Evolutionary conservation across 106 monocot species (phyloP), one percentile per base, ranked within the genome.

Genomic region (Ottelia alismoides): DNA sequence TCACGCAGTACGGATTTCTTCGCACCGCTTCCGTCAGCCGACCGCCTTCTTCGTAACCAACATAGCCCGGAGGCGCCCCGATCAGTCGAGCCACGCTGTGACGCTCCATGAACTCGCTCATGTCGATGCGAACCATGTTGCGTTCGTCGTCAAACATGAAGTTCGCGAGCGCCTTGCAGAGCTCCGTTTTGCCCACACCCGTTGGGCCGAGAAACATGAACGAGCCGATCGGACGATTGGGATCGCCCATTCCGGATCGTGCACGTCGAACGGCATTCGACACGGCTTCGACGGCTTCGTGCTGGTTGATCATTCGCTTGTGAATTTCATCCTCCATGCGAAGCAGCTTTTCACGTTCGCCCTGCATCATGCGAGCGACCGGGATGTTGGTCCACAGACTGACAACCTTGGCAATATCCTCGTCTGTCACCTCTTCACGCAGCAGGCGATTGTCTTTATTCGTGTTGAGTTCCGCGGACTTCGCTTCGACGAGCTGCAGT

Each of bases 71-170:
- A 10, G 90, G 90, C 3, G 90, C 90, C 30, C 90, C 84, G 19
- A 91, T 91, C 1, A 91, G 70, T 1, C 84, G 53, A 0, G 90
- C 52, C 22, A 91, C 84, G 0, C 80, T 84, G 49, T 91, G 84
- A 53, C 84, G 90, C 72, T 85, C 84, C 90, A 91, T 91, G 58
- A 84, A 91, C 48, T 91, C 90, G 0, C 80, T 81, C 90, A 91
- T 91, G 49, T 91, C 90, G 1, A 91, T 85, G n/a, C 79, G 70
- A 27, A 91, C 51, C 0, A 90, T 55, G 1, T 84, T 65, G 17
- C 75, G 84, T 49, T 84, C 84, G 40, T 84, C 79, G 57, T 90
- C 89, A 51, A 90, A 84, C 0, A 85, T 56, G 23, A 81, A 81
- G 61, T 91, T 84, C 0, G 90, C 90, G 2, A 91, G 78, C 1